Percentiles rank a stretch among this genome's conserved stretches.
These are phyloP conservation scores for Colletotrichum somersetense DNA, from an alignment of 2,329 filamentous ascomycete genomes.

Conservation along the genomic window DNA sequence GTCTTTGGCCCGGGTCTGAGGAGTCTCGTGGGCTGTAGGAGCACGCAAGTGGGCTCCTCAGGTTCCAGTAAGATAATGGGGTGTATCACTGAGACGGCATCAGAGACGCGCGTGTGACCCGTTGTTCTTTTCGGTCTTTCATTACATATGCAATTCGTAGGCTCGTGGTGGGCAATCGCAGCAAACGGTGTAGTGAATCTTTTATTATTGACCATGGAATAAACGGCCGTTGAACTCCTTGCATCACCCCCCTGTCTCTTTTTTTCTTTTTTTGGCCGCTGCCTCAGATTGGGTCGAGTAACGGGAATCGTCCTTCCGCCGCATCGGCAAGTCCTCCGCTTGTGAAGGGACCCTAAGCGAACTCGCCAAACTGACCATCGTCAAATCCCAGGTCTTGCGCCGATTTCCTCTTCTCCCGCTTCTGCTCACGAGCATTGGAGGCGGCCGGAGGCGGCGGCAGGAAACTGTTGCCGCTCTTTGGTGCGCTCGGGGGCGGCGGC, in stretches of 20 bases:
- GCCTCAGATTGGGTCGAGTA: not conserved
- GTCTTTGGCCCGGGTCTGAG: slow-evolving; percentile 46
- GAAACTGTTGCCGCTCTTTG: slow-evolving; percentile 51
- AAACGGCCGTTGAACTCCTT: slow-evolving; percentile 12
- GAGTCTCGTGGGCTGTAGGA: not conserved
- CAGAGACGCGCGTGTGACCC: too few relatives aligned
- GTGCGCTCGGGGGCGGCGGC: slow-evolving; percentile 73
- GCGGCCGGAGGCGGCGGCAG: slow-evolving; percentile 76
- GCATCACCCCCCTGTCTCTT: slow-evolving; percentile 18
- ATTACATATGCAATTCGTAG: slow-evolving; percentile 5
- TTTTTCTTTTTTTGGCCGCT: slow-evolving; percentile 8
- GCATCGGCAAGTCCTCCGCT: not conserved
- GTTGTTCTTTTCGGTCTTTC: not conserved
- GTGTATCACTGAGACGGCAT: not conserved
- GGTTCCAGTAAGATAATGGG: not conserved
- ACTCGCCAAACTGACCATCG: slow-evolving; percentile 90
- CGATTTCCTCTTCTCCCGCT: slow-evolving; percentile 66
- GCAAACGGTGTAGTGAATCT: slow-evolving; percentile 20
- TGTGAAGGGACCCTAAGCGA: slow-evolving; percentile 61
- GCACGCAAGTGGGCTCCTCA: not conserved
- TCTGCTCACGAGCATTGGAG: slow-evolving; percentile 71
- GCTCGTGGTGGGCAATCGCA: slow-evolving; percentile 6
- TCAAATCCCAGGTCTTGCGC: slow-evolving; percentile 82
- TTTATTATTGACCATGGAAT: slow-evolving; percentile 20
- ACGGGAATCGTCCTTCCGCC: not conserved